Conservation (phyloP, 1,284 basidiomycete species). For the Schizophyllum commune region DNA sequence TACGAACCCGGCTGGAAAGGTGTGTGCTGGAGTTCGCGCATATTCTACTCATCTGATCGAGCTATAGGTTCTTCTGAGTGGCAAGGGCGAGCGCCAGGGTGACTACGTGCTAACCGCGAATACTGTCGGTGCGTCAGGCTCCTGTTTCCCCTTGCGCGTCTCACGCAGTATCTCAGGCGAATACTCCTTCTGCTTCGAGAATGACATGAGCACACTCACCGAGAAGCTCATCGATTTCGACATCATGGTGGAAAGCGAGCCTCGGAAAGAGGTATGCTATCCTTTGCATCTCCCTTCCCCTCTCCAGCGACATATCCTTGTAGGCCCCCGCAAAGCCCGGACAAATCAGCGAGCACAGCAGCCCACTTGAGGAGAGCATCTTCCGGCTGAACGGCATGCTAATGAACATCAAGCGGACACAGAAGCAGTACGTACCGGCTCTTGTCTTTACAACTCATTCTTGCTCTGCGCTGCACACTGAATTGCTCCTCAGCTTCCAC, state of each 20-base stretch:
- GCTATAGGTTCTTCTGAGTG: conserved; percentile 64
- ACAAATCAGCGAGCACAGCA: conserved; percentile 87
- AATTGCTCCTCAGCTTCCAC: conserved; percentile 50
- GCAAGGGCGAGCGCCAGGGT: conserved; percentile 84
- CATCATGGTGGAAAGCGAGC: conserved; percentile 96
- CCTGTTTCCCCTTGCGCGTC: neutral
- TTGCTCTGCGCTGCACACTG: conserved; percentile 3
- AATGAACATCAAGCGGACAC: conserved; percentile 80
- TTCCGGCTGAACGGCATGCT: conserved; percentile 84
- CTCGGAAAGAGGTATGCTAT: conserved; percentile 57
- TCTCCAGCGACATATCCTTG: too few species aligned
- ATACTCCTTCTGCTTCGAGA: conserved; percentile 98
- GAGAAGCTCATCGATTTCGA: conserved; percentile 95
- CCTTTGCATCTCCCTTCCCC: neutral
- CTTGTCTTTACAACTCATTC: neutral
- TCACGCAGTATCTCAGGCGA: conserved; percentile 41
- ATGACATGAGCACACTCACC: conserved; percentile 87
- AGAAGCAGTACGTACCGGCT: conserved; percentile 70
- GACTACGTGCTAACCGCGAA: conserved; percentile 98
- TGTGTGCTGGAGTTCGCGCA: neutral
- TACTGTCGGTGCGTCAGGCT: conserved; percentile 39
- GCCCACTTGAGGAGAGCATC: conserved; percentile 86
- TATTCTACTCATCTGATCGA: neutral
- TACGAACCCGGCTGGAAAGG: conserved; percentile 80
- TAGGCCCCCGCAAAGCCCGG: conserved; percentile 60